phyloP scores from a whole-genome alignment of 306 rosid genomes.

The Vigna nakashimae region DNA sequence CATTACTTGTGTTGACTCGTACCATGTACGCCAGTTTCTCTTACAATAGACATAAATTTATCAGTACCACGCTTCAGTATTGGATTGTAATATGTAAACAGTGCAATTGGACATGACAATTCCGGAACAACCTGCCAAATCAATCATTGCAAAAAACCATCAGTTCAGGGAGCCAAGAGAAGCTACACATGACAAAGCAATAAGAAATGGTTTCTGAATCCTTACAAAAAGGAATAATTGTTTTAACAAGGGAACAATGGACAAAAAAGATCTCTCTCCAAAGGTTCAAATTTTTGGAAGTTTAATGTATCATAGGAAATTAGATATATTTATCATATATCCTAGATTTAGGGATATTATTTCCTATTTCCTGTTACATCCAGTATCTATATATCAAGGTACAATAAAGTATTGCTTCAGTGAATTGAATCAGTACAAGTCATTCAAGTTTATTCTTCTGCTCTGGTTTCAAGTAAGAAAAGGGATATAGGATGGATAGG shows the following conservation, averaged over 20 bases:
- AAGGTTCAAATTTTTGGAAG: slow-evolving; percentile 4
- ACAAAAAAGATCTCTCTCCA: slow-evolving; percentile 18
- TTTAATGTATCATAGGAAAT: neutral
- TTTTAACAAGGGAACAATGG: slow-evolving; percentile 13
- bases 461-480: slow-evolving; percentile 19
- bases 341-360: neutral
- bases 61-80: slow-evolving; percentile 85
- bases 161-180: slow-evolving; percentile 11
- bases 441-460: neutral
- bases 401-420: neutral
- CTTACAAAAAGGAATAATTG: slow-evolving; percentile 1
- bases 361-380: slow-evolving; percentile 1
- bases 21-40: slow-evolving; percentile 83
- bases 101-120: slow-evolving; percentile 82
- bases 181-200: slow-evolving; percentile 16
- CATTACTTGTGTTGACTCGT: slow-evolving; percentile 40
- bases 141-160: slow-evolving; percentile 36
- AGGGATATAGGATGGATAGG: slow-evolving; percentile 21
- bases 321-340: neutral
- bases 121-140: slow-evolving; percentile 81
- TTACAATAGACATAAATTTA: slow-evolving; percentile 74
- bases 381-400: neutral
- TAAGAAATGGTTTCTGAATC: slow-evolving; percentile 26
- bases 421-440: neutral
- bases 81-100: slow-evolving; percentile 89